These are phyloP conservation scores for Candida golubevii DNA, from an alignment of 805 yeast species.

Conservation along the genomic window DNA sequence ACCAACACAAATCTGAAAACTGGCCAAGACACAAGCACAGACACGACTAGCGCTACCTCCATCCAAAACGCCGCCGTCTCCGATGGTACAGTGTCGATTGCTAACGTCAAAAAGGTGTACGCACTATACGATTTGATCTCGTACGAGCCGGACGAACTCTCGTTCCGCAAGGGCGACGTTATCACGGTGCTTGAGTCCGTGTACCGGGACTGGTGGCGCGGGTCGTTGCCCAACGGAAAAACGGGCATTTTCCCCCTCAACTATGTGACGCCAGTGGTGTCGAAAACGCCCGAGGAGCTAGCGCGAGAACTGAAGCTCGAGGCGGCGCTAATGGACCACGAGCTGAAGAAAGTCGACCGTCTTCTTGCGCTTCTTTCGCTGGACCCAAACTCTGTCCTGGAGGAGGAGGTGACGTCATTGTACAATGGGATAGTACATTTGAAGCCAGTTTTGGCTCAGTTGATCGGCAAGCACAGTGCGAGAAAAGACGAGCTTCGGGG, in stretches of 20 bases:
- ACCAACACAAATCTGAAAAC: slow-evolving; percentile 4
- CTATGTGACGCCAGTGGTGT: slow-evolving; percentile 77
- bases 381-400: slow-evolving; percentile 38
- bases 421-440: slow-evolving; percentile 70
- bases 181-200: slow-evolving; percentile 84
- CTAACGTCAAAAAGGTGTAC: slow-evolving; percentile 60
- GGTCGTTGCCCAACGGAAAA: slow-evolving; percentile 68
- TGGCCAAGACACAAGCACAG: background rate
- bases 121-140: slow-evolving; percentile 82
- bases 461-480: slow-evolving; percentile 72
- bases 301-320: slow-evolving; percentile 49
- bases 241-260: slow-evolving; percentile 90
- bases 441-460: slow-evolving; percentile 67
- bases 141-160: slow-evolving; percentile 79
- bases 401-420: slow-evolving; percentile 63
- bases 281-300: slow-evolving; percentile 59
- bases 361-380: slow-evolving; percentile 53
- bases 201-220: slow-evolving; percentile 95
- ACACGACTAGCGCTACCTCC: background rate
- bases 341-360: slow-evolving; percentile 58
- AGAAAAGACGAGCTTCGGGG: slow-evolving; percentile 74
- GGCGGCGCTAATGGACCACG: slow-evolving; percentile 47
- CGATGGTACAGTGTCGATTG: slow-evolving; percentile 29
- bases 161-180: slow-evolving; percentile 82
- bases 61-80: background rate